phyloP scores from a whole-genome alignment of 2,329 filamentous ascomycete genomes.

The Epichloe scottii region DNA sequence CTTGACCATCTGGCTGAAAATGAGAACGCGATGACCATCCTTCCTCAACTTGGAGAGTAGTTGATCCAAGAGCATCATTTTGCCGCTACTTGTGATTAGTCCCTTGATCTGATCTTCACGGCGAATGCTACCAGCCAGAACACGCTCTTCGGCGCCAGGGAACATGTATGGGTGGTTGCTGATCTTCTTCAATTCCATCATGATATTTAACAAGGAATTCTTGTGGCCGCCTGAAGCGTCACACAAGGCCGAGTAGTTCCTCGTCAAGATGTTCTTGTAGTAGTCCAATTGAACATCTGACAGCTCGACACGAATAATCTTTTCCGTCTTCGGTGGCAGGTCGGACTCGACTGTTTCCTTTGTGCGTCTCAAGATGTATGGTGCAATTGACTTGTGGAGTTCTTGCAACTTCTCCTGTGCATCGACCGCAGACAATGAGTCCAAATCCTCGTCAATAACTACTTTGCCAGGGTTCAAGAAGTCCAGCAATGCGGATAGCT shows the following conservation, averaged over 20 bases:
- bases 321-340: constrained; percentile 91
- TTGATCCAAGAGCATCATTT: constrained; percentile 98
- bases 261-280: constrained; percentile 96
- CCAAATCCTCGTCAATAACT: constrained; percentile 81
- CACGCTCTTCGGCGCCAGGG: constrained; percentile 79
- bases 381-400: constrained; percentile 75
- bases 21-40: constrained; percentile 88
- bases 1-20: constrained; percentile 99
- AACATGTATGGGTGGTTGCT: constrained; percentile 99
- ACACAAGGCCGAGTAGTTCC: constrained; percentile 90
- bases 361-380: constrained; percentile 88
- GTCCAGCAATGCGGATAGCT: constrained; percentile 84
- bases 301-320: constrained; percentile 95
- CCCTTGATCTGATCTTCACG: constrained; percentile 87
- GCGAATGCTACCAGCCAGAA: constrained; percentile 65
- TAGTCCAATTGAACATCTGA: constrained; percentile 95
- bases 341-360: constrained; percentile 98
- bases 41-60: constrained; percentile 87
- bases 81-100: constrained; percentile 91
- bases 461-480: constrained; percentile 95
- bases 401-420: constrained; percentile 80
- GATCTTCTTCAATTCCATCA: constrained; percentile 99
- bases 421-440: constrained; percentile 61
- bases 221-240: constrained; percentile 85
- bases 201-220: constrained; percentile 91